Percentiles rank a stretch among this genome's conserved stretches.
Conservation (phyloP, 768 basidiomycete species). For the Podaxis sp. region DNA sequence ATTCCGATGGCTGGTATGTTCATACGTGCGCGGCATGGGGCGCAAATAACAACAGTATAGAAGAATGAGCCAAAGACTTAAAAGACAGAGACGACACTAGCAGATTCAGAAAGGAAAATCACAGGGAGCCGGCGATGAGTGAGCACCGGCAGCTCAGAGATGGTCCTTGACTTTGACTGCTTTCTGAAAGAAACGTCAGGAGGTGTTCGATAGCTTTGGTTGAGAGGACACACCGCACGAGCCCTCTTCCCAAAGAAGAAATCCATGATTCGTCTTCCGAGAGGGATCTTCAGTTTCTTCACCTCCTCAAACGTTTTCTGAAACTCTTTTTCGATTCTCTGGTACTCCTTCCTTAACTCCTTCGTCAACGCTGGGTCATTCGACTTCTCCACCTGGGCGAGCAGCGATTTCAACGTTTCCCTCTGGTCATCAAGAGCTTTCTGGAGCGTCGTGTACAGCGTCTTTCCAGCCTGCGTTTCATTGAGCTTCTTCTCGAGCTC, state of each 20-base stretch:
- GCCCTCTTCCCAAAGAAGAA: slow-evolving; percentile 8
- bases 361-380: slow-evolving; percentile 1
- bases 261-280: slow-evolving; percentile 2
- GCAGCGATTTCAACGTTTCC: slow-evolving; percentile 3
- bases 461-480: slow-evolving; percentile 26
- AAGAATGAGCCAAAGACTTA: no score
- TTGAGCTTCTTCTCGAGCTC: slow-evolving; percentile 22
- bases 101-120: no score
- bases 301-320: slow-evolving; percentile 20
- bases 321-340: slow-evolving; percentile 17
- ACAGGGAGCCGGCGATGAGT: no score
- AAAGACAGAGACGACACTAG: no score
- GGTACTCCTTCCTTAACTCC: slow-evolving; percentile 7
- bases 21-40: no score
- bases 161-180: neutral
- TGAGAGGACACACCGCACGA: neutral
- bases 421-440: slow-evolving; percentile 27
- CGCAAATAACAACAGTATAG: no score
- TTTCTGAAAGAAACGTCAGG: neutral
- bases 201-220: neutral
- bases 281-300: slow-evolving; percentile 13
- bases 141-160: neutral
- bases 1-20: no score
- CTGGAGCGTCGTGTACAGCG: slow-evolving; percentile 22
- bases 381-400: slow-evolving; percentile 7